Evolutionary conservation across 2,329 filamentous ascomycete species (phyloP), one percentile per base, ranked within the genome.

Genomic region (Fusarium nygamai): DNA sequence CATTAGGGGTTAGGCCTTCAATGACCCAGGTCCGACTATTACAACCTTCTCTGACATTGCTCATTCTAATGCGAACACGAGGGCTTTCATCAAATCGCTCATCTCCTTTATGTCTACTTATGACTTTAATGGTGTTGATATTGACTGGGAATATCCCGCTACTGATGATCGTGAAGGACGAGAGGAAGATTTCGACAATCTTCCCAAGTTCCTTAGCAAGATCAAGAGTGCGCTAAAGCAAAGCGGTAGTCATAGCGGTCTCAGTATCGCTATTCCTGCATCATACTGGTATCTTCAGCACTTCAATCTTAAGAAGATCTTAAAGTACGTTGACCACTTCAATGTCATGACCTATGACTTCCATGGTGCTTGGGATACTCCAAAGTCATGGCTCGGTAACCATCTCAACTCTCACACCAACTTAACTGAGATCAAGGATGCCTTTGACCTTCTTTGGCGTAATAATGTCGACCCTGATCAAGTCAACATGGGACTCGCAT

Each of bases 1-100:
- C 8, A 66, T 87, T 10, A 84, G 85, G 3, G 85, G 86, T 0
- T 86, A 82, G 80, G 74, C 80, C 4, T 83, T 85, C 50, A 83
- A 79, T 54, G 82, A 86, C 76, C 43, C n/a, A 1, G 79, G 79
- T 14, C 75, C 78, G 5, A 80, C 75, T 1, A 60, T 66, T 12
- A 75, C 61, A 68, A 58, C 78, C 9, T 84, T 83, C 39, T 73
- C 34, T 12, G 29, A 67, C 3, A 67, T 76, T n/a, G 56, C 48
- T 27, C 14, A 4, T 0, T 63, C 58, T 11, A 17, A 64, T 9
- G 22, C 17, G 0, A 67, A 61, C 3, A 53, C 50, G 11, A 58
- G 48, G 1, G 29, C 27, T 1, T 73, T 75, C 10, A 59, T 72
- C 17, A 62, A 33, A 5, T 71, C 65, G 0, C 29, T 75, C 4